phyloP scores from a whole-genome alignment of 1,284 basidiomycete species.

The Rhizoctonia solani region DNA sequence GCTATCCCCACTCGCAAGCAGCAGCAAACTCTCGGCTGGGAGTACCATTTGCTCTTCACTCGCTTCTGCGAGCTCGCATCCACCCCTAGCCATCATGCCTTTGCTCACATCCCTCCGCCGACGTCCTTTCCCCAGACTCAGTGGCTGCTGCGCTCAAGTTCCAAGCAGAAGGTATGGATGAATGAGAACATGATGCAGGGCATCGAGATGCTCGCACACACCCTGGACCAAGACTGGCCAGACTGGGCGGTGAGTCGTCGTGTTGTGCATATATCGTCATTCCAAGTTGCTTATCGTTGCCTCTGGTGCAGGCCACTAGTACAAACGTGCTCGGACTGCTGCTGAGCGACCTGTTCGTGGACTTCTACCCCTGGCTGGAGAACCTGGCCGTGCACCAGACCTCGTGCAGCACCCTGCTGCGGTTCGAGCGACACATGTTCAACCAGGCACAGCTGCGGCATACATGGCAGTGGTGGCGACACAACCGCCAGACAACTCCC shows the following conservation, averaged over 20 bases:
- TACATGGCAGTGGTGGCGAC: constrained; percentile 17
- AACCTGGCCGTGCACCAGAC: not conserved
- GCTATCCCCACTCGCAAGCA: too few species aligned
- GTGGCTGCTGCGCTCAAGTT: too few species aligned
- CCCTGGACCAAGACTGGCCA: constrained; percentile 17
- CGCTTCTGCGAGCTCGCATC: too few species aligned
- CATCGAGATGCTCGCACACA: not conserved
- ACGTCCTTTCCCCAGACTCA: too few species aligned
- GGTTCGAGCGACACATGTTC: constrained; percentile 8
- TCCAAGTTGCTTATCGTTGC: not conserved
- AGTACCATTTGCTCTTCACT: too few species aligned
- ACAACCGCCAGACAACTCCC: not conserved
- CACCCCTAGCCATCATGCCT: too few species aligned
- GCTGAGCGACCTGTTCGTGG: not conserved
- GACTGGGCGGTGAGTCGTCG: constrained; percentile 17
- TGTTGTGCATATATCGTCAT: not conserved
- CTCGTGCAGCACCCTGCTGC: constrained; percentile 11
- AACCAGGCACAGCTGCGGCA: constrained; percentile 12
- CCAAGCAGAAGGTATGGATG: not conserved
- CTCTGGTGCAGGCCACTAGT: not conserved
- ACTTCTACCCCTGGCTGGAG: constrained; percentile 10
- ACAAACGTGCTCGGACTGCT: constrained; percentile 25
- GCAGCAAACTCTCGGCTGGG: too few species aligned
- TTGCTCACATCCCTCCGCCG: too few species aligned
- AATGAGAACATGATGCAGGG: not conserved